These are phyloP conservation scores for Xerocomellus intermedius DNA, from an alignment of 768 basidiomycete genomes.

Conservation along the genomic window DNA sequence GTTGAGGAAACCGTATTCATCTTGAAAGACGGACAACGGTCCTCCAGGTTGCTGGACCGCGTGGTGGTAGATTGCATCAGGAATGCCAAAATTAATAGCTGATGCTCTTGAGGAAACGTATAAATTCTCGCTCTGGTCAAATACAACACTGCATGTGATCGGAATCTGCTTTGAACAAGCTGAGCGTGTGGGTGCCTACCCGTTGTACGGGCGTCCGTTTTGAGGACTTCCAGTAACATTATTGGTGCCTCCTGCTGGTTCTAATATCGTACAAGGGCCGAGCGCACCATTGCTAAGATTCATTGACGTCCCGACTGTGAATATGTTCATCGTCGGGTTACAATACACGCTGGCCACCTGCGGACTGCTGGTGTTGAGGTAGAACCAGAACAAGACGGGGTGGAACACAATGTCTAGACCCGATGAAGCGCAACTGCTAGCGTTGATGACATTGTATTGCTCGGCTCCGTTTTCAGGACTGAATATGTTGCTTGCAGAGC, in stretches of 20 bases:
- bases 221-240: constrained; percentile 51
- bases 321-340: constrained; percentile 45
- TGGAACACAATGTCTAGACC: constrained; percentile 39
- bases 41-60: constrained; percentile 46
- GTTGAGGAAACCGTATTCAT: constrained; percentile 50
- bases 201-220: constrained; percentile 55
- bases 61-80: constrained; percentile 57
- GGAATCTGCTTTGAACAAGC: neutral
- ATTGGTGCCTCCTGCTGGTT: constrained; percentile 38
- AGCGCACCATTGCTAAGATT: constrained; percentile 45
- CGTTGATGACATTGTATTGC: constrained; percentile 51
- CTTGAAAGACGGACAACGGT: constrained; percentile 44
- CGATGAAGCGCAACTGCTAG: constrained; percentile 30
- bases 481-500: constrained; percentile 39
- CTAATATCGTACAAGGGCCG: constrained; percentile 34
- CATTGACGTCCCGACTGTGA: constrained; percentile 42
- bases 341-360: constrained; percentile 59
- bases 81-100: constrained; percentile 50
- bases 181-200: constrained; percentile 37
- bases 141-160: constrained; percentile 39
- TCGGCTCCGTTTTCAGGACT: constrained; percentile 35
- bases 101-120: constrained; percentile 53
- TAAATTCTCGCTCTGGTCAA: constrained; percentile 34
- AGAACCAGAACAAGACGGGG: constrained; percentile 73
- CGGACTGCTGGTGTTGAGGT: constrained; percentile 35